Base-by-base conservation (phyloP, 2,329 filamentous ascomycete species). In the Xylaria multiplex region DNA sequence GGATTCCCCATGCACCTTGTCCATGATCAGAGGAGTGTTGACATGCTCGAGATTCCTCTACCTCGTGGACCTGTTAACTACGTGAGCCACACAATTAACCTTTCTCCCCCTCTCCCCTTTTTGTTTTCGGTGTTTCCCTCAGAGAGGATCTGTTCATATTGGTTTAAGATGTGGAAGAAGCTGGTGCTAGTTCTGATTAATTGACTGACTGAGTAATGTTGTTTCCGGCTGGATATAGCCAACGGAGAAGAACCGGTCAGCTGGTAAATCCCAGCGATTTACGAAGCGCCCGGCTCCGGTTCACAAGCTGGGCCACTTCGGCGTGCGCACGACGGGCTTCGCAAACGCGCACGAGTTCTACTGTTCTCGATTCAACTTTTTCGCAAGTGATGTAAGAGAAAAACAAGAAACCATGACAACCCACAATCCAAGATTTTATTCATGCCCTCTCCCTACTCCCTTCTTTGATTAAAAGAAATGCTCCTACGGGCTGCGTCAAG, bases 1-100 rank as follows among this genome's bases (percentile, higher is more conserved):
- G 84, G 83, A 0, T 88, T 83, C 66, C 84, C 85, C 1, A 82
- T 89, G 71, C 85, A 88, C 71, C 79, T 90, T 0, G 81, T 90
- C 1, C 78, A 84, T 69, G 87, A 85, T 1, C 87, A 90, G 74
- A 74, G 75, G 6, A 73, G 72, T 4, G 79, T 78, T 0, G 78
- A 80, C 58, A 75, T 77, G 59, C 54, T 76, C 27, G 74, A 79
- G 42, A 78, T 79, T 2, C 78, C 79, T 35, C 78, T 82, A 59
- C 77, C 81, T 2, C 72, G 81, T 59, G 62, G 82, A 60, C 74
- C 82, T 67, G 74, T 84, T 75, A 81, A 88, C 78, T 83, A 81
- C 74, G 78, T 79, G 62, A 72, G 77, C 27, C 6, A 37, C 16
- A 8, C 24, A 37, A 42, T 24, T 3, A 6, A 6, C 4, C n/a